Base-by-base conservation (phyloP, 495 filamentous ascomycete species). In the Tuber indicum region DNA sequence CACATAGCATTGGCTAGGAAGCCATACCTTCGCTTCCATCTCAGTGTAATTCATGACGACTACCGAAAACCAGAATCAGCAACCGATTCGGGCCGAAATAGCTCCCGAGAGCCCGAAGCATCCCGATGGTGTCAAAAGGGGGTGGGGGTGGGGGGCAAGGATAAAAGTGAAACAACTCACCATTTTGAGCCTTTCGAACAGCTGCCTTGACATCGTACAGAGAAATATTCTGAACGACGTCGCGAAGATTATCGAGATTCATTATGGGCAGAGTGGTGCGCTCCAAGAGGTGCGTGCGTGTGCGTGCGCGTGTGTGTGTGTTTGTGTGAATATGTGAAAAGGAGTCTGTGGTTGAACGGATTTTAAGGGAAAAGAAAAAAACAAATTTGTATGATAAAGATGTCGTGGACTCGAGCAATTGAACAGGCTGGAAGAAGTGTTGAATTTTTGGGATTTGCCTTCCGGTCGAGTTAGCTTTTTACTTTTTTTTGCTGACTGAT, bases 31-130 rank as follows among this genome's bases (percentile, higher is more conserved):
- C 74, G 94, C 87, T 86, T 99, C 96, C 95, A 98, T 98, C 84
- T 98, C 96, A n/a, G 96, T 99, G 85, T 95, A 98, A 85, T 98
- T 99, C 96, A 98, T 98, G 62, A 99, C 95, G 78, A 94, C 95
- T 98, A 82, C 74, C 62, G 19, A 41, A 7, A 23, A 66, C 6
- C 19, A 17, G 16, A 66, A 66, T 66, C 26, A 66, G 58, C 26
- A 66, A 66, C 36, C 14, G 12, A 66, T 36, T 66, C 58, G 58
- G 26, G 26, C 36, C 23, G 44, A 17, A 23, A 74, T 62, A 45
- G 41, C 74, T 74, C 76, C 72, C 70, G 43, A 16, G 45, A 36
- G 43, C 72, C 26, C 69, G 52, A 46, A 42, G 42, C 23, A 9
- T 49, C n/a, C n/a, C 16, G 23, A 74, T 41, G 76, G 72, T 72